Evolutionary conservation across 257 asterid species (phyloP), one percentile per base, ranked within the genome.

Genomic region (Solanum raphanifolium): DNA sequence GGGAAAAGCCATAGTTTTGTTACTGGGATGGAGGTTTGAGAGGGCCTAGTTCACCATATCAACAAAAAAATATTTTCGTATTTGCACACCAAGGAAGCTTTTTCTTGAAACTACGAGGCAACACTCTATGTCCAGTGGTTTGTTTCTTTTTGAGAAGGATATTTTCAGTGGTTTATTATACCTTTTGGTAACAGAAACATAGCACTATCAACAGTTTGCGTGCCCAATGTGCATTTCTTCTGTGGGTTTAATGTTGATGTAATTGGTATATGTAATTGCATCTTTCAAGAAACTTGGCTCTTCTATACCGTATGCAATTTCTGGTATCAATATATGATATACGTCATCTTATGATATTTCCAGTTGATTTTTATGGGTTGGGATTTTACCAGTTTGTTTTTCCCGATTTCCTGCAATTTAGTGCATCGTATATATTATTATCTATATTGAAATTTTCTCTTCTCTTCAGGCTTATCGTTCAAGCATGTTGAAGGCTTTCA

Each of bases 401-500:
- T 15, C 65, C 84, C 58, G 29, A 15, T 79, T 41, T 27, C 29
- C 84, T 79, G 38, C 84, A 43, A 79, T 43, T 79, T 43, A 25
- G 84, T 13, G 65, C 16, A 35, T 41, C 27, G 2, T 43, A 25
- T 15, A 43, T 79, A 25, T 43, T 79, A 43, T 79, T 76, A 8
- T 55, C 36, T 78, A 78, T 48, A 13, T 78, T 79, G 85, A 79
- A 36, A 75, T 75, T 35, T 16, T 79, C 84, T 78, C 27, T 89
- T 25, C 89, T 35, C 89, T 78, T 90, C 94, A 97, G 99, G 99
- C 98, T 90, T 97, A 97, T 91, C 95, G 99, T 88, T 90, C 98
- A 89, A 97, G 98, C 95, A 97, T 97, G 99, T 88, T 97, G 98
- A 96, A 95, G 95, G 96, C 99, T 83, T 97, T 97, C 89, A 97